phyloP scores from a whole-genome alignment of 495 filamentous ascomycete genomes.

The Podospora pseudoanserina region DNA sequence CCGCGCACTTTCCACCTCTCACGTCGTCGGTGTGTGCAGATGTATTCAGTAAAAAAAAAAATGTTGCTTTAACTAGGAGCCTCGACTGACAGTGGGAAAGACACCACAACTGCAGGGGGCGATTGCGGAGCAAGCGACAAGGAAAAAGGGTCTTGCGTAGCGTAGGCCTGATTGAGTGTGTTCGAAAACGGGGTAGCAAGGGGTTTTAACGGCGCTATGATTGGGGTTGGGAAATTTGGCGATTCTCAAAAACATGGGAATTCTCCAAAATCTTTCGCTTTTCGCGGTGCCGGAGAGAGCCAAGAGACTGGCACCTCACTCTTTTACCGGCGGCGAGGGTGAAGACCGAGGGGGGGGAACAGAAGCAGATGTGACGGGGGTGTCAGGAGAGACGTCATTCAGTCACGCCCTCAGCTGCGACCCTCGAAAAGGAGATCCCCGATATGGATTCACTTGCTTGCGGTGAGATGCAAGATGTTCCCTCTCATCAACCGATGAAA shows the following conservation, averaged over 20 bases:
- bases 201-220: neutral
- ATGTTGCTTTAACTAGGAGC: neutral
- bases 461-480: neutral
- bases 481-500: neutral
- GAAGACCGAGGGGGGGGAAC: too few relatives aligned
- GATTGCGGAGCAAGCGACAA: neutral
- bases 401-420: neutral
- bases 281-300: neutral
- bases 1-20: too few relatives aligned
- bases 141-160: neutral
- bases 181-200: neutral
- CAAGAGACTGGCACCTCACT: neutral
- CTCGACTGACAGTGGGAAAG: neutral
- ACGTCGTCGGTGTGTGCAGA: too few relatives aligned
- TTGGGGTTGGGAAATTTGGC: neutral
- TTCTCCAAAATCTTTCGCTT: neutral
- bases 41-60: neutral
- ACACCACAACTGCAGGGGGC: neutral
- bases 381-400: neutral
- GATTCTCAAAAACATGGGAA: neutral
- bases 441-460: neutral
- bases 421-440: neutral
- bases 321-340: neutral
- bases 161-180: neutral
- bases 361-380: too few relatives aligned